Evolutionary conservation across 257 asterid genomes (phyloP), one percentile per base, ranked within the genome.

Genomic region (Fraxinus quadrangulata): DNA sequence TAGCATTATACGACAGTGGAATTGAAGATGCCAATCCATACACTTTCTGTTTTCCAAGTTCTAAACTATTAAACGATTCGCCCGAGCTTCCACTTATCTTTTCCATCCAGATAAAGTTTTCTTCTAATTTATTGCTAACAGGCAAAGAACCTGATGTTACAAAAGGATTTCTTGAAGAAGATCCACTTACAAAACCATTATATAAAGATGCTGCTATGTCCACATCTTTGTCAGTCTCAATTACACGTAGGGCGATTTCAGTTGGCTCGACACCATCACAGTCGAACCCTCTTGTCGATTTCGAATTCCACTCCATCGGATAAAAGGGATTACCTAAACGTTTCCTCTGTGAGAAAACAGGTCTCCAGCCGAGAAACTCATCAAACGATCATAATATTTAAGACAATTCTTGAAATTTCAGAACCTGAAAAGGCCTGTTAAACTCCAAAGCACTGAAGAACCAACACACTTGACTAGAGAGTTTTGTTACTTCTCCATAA

Each of bases 11-110:
- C 0, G 87, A 70, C 30, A 59, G 42, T 4, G 86, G 83, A 70
- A 72, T 2, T 0, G 81, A 34, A 66, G 83, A 67, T 4, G 37
- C 51, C 8, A 79, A 26, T 47, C 76, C 78, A 23, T 72, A 68
- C 16, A 81, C 82, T 4, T 77, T 82, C 30, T 77, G 77, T 17
- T 36, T 81, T 2, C 90, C 89, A 11, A 90, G 84, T 34, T 83
- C 74, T 30, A 90, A 51, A 10, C 87, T 84, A 67, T 77, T 79
- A 37, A 79, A 45, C 1, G 84, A 82, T 26, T 86, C 88, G 30
- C 40, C 72, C 11, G 79, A 80, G 70, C 82, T 75, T 30, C 79
- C 72, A 19, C 54, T 42, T 71, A 45, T 66, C 42, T 65, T 65
- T 49, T 71, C 70, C 74, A 42, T 85, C 21, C 59, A 10, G 31